Evolutionary conservation across 2,329 filamentous ascomycete genomes (phyloP).

Genomic region (Curvularia sp.): DNA sequence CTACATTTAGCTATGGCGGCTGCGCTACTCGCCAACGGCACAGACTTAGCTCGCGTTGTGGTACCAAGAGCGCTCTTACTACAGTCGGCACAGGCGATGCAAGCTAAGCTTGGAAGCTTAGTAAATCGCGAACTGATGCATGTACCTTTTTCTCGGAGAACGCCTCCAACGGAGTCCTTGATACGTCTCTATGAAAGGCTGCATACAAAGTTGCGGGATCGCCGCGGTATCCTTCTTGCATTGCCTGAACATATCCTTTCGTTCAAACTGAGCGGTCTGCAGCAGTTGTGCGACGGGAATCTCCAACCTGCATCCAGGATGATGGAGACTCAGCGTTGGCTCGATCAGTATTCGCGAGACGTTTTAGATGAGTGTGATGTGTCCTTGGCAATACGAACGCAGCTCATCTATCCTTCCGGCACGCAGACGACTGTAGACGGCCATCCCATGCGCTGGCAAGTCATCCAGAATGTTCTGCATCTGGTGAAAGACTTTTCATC

Average conservation of each 20-base stretch:
- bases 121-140: slow-evolving; percentile 62
- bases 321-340: slow-evolving; percentile 60
- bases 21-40: slow-evolving; percentile 50
- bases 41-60: slow-evolving; percentile 60
- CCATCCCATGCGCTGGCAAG: slow-evolving; percentile 52
- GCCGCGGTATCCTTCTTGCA: slow-evolving; percentile 63
- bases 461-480: slow-evolving; percentile 47
- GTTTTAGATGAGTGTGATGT: slow-evolving; percentile 68
- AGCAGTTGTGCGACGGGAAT: slow-evolving; percentile 61
- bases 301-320: slow-evolving; percentile 56
- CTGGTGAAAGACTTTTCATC: slow-evolving; percentile 39
- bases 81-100: slow-evolving; percentile 65
- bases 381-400: slow-evolving; percentile 52
- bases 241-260: slow-evolving; percentile 71
- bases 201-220: slow-evolving; percentile 53
- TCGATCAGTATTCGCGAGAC: slow-evolving; percentile 62
- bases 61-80: slow-evolving; percentile 65
- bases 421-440: slow-evolving; percentile 51
- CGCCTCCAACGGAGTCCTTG: slow-evolving; percentile 42
- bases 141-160: slow-evolving; percentile 65
- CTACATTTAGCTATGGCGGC: slow-evolving; percentile 61
- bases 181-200: slow-evolving; percentile 49
- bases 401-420: slow-evolving; percentile 56
- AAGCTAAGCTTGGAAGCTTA: slow-evolving; percentile 63
- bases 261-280: slow-evolving; percentile 67